These are phyloP conservation scores for Daldinia decipiens DNA, from an alignment of 495 filamentous ascomycete species.

Conservation along the genomic window DNA sequence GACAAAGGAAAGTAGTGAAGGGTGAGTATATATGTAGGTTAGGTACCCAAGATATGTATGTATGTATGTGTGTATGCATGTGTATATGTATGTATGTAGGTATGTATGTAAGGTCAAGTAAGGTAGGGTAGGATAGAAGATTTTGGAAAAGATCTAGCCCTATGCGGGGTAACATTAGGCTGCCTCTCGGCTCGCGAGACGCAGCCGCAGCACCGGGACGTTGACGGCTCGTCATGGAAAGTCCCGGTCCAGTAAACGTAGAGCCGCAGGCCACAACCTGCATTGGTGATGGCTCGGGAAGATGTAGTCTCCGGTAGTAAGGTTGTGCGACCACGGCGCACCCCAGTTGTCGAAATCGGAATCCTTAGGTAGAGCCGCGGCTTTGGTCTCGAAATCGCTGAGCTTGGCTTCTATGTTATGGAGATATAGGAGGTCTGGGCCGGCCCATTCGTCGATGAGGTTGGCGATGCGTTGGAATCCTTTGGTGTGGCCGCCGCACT, in stretches of 20 bases:
- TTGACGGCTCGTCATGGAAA: conserved; percentile 28
- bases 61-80: neutral
- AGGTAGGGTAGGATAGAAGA: neutral
- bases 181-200: conserved; percentile 34
- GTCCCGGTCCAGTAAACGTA: conserved; percentile 38
- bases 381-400: conserved; percentile 52
- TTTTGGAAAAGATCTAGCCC: conserved; percentile 24
- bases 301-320: conserved; percentile 30
- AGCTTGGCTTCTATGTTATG: conserved; percentile 65
- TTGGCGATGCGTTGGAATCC: conserved; percentile 62
- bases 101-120: conserved; percentile 1
- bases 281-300: conserved; percentile 37
- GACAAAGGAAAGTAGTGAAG: conserved; percentile 35
- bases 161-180: conserved; percentile 42
- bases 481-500: conserved; percentile 62
- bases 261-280: conserved; percentile 31
- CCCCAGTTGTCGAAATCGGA: conserved; percentile 29
- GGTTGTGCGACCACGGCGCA: conserved; percentile 33
- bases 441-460: conserved; percentile 65
- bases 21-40: conserved; percentile 9
- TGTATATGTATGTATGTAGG: neutral
- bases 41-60: neutral
- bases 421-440: conserved; percentile 58
- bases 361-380: conserved; percentile 22
- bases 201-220: conserved; percentile 18